Evolutionary conservation across 1,139 yeast genomes (phyloP), one percentile per base, ranked within the genome.

Genomic region (Barnettozyma hawaiiensis): DNA sequence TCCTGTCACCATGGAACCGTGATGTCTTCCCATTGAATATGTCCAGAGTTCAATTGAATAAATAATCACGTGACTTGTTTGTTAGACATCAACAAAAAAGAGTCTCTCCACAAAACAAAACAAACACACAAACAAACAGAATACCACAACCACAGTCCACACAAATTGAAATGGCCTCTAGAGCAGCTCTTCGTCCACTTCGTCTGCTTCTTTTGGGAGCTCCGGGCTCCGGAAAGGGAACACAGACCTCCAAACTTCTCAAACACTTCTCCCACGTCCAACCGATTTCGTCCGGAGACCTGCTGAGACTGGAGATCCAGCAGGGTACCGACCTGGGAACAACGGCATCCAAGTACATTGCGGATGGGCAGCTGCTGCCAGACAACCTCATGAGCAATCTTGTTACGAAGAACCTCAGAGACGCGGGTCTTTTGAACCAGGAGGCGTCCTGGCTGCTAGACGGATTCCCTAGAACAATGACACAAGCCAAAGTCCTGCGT

Each of bases 221-320:
- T 0, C 97, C 97, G 0, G 97, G 97, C 0, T 75, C 96, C 1
- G 97, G 97, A 2, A 90, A 90, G 59, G 97, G 97, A 2, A 90
- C 97, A 0, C 86, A 84, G 53, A 83, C 96, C 0, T 65, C 81
- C 2, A 70, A 80, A 45, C 67, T 90, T 11, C 62, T 83, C 45
- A 70, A 73, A 41, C 66, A 68, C 39, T 74, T 82, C 48, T 75
- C 81, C 2, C 58, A 54, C 39, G 57, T 68, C 47, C 67, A 56
- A 18, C 66, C 90, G 1, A 66, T 90, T 18, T 80, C 96, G 2
- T 83, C 95, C 0, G 97, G 97, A 3, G 96, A 89, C 61, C 66
- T 87, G 4, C 67, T 90, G 40, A 73, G 97, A 47, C 65, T 67
- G 29, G 85, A 89, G 55, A 82, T 89, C 31, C 67, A 76, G 18